A percentile compares a stretch with the other conserved stretches of the same genome.
Evolutionary conservation across 345 rosid genomes (phyloP).

Genomic region (Eucalyptus shirleyi): DNA sequence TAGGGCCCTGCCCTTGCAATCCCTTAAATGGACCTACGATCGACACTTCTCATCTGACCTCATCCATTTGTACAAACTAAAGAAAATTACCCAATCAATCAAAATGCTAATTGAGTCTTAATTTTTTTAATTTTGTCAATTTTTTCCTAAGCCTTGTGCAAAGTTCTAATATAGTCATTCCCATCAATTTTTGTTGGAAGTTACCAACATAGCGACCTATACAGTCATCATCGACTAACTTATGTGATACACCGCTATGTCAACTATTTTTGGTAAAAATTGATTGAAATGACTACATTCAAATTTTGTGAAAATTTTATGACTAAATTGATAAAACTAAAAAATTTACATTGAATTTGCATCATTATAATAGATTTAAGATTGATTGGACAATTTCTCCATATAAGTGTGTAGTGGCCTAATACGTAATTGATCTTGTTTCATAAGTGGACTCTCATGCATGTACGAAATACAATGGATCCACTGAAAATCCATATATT

Average conservation of each 20-base stretch:
- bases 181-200: background rate
- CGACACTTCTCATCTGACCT: background rate
- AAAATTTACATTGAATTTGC: background rate
- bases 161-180: background rate
- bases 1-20: background rate
- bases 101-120: background rate
- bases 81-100: background rate
- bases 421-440: background rate
- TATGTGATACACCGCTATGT: no score
- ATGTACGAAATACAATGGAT: background rate
- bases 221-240: background rate
- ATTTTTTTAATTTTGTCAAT: background rate
- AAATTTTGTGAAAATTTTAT: background rate
- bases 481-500: background rate
- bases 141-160: background rate
- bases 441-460: background rate
- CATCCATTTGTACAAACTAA: background rate
- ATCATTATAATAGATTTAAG: background rate
- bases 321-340: background rate
- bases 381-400: background rate
- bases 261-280: background rate
- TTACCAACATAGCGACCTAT: background rate
- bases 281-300: background rate
- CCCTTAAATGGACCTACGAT: background rate
- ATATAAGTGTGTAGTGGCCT: background rate